These are phyloP conservation scores for Leptoxyphium fumago DNA, from an alignment of 2,329 filamentous ascomycete species.

Conservation along the genomic window DNA sequence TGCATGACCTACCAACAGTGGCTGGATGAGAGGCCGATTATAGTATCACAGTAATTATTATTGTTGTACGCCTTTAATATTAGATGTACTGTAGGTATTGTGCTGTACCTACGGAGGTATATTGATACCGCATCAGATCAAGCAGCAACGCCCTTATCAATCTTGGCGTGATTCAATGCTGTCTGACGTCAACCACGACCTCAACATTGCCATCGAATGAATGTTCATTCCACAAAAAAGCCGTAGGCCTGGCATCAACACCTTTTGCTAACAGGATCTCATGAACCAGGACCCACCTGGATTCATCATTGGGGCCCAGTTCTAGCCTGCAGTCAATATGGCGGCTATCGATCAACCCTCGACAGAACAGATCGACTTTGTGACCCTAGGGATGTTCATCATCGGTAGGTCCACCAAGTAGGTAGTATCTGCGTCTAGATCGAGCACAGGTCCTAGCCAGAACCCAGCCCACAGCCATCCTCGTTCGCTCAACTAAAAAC, in stretches of 20 bases:
- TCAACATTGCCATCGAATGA: background rate
- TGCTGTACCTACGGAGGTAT: too few relatives aligned
- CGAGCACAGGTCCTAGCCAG: constrained; percentile 1
- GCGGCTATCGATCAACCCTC: background rate
- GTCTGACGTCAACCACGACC: background rate
- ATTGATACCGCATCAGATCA: too few relatives aligned
- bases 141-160: background rate
- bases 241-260: background rate
- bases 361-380: constrained; percentile 34
- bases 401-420: constrained; percentile 31
- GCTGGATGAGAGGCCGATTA: too few relatives aligned
- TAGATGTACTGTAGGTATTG: too few relatives aligned
- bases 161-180: background rate
- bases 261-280: background rate
- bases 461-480: background rate
- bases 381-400: constrained; percentile 49
- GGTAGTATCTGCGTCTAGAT: background rate
- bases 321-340: background rate
- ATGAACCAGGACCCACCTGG: background rate
- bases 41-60: too few relatives aligned
- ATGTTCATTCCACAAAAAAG: background rate
- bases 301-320: background rate
- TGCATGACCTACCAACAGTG: too few relatives aligned
- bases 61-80: too few relatives aligned
- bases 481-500: background rate